phyloP scores from a whole-genome alignment of 345 rosid species.

The Eucalyptus guilfoylei region DNA sequence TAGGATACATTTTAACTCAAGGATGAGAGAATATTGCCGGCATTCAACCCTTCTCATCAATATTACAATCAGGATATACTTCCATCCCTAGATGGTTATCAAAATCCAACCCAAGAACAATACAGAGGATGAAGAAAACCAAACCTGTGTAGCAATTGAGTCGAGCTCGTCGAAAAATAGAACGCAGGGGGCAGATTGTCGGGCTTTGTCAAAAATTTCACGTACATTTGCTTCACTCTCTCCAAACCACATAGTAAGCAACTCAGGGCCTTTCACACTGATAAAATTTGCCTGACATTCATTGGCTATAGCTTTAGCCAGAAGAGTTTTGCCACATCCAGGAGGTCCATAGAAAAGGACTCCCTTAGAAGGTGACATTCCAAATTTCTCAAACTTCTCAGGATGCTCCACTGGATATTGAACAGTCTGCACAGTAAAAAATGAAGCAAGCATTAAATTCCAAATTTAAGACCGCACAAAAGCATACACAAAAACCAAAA shows the following conservation, averaged over 20 bases:
- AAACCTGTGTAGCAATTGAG: conserved; percentile 93
- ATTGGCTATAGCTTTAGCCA: conserved; percentile 95
- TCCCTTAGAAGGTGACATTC: conserved; percentile 97
- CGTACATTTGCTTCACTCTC: conserved; percentile 96
- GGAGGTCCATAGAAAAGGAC: conserved; percentile 97
- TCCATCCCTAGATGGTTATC: background rate
- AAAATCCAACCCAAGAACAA: background rate
- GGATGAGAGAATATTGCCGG: background rate
- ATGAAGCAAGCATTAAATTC: background rate
- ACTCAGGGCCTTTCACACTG: conserved; percentile 90
- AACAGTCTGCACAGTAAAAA: conserved; percentile 51
- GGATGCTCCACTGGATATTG: conserved; percentile 99
- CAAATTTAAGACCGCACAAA: background rate
- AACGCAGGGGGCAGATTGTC: conserved; percentile 92
- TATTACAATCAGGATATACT: background rate
- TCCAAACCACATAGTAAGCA: conserved; percentile 98
- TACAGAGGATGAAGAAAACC: background rate
- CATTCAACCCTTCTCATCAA: background rate
- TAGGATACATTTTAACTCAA: background rate
- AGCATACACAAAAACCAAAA: background rate
- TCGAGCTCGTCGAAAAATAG: conserved; percentile 93
- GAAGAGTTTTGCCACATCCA: conserved; percentile 95
- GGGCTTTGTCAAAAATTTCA: conserved; percentile 95
- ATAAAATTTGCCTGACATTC: conserved; percentile 98
- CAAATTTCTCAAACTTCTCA: conserved; percentile 92